These are phyloP conservation scores for Physcomitrium patens DNA, from an alignment of 225 moss, liverwort and hornwort genomes.

Conservation along the genomic window DNA sequence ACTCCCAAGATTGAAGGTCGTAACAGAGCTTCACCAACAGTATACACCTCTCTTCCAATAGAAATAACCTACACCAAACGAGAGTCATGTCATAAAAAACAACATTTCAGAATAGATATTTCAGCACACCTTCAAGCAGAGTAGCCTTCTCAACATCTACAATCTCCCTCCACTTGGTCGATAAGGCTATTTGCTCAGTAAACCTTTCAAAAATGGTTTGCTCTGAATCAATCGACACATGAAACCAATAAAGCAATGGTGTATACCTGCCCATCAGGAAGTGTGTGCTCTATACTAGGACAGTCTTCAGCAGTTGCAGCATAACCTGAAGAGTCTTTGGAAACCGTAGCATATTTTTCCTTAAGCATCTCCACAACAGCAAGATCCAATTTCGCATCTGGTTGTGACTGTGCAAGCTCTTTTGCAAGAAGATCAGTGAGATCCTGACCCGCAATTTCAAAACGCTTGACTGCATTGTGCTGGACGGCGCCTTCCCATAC, in stretches of 20 bases:
- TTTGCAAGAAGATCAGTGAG: slow-evolving; percentile 74
- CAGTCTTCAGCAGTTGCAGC: slow-evolving; percentile 62
- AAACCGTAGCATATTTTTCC: slow-evolving; percentile 69
- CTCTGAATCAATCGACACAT: slow-evolving; percentile 1
- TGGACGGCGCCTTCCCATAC: slow-evolving; percentile 99
- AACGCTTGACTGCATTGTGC: slow-evolving; percentile 96
- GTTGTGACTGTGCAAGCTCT: slow-evolving; percentile 69
- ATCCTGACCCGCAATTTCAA: slow-evolving; percentile 92
- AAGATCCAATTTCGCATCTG: slow-evolving; percentile 59
- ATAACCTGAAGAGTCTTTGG: slow-evolving; percentile 69
- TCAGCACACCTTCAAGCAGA: slow-evolving; percentile 13
- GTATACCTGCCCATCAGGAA: slow-evolving; percentile 93
- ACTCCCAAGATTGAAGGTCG: slow-evolving; percentile 82
- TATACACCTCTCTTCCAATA: slow-evolving; percentile 84
- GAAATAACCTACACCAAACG: slow-evolving; percentile 70
- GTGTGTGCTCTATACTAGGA: slow-evolving; percentile 78
- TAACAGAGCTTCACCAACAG: slow-evolving; percentile 83
- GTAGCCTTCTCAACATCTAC: slow-evolving; percentile 17
- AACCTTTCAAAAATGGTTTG: neutral
- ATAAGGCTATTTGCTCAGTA: neutral
- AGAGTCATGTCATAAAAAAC: slow-evolving; percentile 3
- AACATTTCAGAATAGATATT: neutral
- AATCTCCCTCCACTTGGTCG: slow-evolving; percentile 9
- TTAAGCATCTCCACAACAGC: slow-evolving; percentile 80
- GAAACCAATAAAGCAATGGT: slow-evolving; percentile 5